phyloP scores from a whole-genome alignment of 2,329 filamentous ascomycete genomes.

The Fusarium avenaceum region DNA sequence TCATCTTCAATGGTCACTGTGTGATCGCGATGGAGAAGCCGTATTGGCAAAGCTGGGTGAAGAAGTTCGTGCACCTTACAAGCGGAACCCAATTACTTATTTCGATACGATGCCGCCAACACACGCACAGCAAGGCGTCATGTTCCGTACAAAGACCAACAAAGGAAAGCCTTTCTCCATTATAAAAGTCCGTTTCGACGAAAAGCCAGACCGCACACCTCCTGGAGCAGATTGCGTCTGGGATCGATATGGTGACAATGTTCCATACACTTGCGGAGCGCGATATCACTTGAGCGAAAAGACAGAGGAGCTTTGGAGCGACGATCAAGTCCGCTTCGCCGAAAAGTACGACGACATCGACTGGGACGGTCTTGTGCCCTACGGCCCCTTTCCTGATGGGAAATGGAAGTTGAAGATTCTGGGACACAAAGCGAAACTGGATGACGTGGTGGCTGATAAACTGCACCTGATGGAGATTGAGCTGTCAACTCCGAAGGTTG shows the following conservation, averaged over 20 bases:
- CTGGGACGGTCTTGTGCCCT: slow-evolving; percentile 35
- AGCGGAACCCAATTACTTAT: slow-evolving; percentile 40
- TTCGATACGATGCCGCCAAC: slow-evolving; percentile 42
- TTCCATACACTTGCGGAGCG: slow-evolving; percentile 36
- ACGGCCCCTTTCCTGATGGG: slow-evolving; percentile 35
- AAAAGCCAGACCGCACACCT: slow-evolving; percentile 17
- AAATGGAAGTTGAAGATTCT: slow-evolving; percentile 42
- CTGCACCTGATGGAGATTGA: slow-evolving; percentile 45
- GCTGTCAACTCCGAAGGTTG: slow-evolving; percentile 25
- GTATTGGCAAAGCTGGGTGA: slow-evolving; percentile 38
- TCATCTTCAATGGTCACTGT: slow-evolving; percentile 43
- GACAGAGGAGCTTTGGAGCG: slow-evolving; percentile 30
- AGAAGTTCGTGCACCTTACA: slow-evolving; percentile 32
- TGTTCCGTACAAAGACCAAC: slow-evolving; percentile 44
- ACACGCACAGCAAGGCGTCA: slow-evolving; percentile 38
- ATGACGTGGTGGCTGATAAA: slow-evolving; percentile 37
- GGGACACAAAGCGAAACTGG: slow-evolving; percentile 39
- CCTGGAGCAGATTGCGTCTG: slow-evolving; percentile 33
- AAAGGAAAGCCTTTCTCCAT: slow-evolving; percentile 34
- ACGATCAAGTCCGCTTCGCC: slow-evolving; percentile 38
- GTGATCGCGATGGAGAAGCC: slow-evolving; percentile 28
- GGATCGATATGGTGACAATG: slow-evolving; percentile 38
- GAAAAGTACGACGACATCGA: slow-evolving; percentile 39
- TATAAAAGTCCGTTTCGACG: slow-evolving; percentile 39
- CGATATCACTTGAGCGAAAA: slow-evolving; percentile 18